Percentiles rank a stretch among this genome's conserved stretches.
Conservation (phyloP, 441 rosid genomes). For the Bocquillonia castaneifolia region DNA sequence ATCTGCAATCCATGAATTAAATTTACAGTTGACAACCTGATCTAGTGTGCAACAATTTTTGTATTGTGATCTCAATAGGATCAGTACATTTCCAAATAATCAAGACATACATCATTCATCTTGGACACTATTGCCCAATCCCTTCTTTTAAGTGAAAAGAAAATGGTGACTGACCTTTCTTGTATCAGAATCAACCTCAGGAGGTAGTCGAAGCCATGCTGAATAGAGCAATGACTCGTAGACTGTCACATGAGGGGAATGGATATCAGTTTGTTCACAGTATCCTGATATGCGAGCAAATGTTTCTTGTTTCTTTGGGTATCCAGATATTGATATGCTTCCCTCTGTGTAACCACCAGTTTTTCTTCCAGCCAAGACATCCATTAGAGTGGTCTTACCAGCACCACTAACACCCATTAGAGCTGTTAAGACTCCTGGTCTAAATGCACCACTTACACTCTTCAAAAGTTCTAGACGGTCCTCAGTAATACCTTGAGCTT, state of each 20-base stretch:
- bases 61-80: too few relatives aligned
- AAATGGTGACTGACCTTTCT: conserved; percentile 38
- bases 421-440: conserved; percentile 68
- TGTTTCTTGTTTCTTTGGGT: conserved; percentile 64
- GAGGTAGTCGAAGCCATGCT: conserved; percentile 61
- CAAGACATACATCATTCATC: too few relatives aligned
- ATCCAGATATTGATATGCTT: conserved; percentile 51
- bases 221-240: conserved; percentile 63
- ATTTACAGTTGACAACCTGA: conserved; percentile 8
- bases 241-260: conserved; percentile 67
- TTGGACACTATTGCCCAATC: too few relatives aligned
- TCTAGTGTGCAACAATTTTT: too few relatives aligned
- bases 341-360: conserved; percentile 64
- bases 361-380: conserved; percentile 73
- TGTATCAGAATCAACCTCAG: conserved; percentile 42
- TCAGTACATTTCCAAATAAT: not conserved
- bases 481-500: conserved; percentile 46
- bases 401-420: conserved; percentile 75
- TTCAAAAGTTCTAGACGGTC: conserved; percentile 50
- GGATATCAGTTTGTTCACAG: conserved; percentile 71
- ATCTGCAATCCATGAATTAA: conserved; percentile 33
- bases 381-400: conserved; percentile 79
- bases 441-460: conserved; percentile 63
- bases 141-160: too few relatives aligned
- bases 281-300: conserved; percentile 70